Evolutionary conservation across 1,284 basidiomycete genomes (phyloP), one percentile per base, ranked within the genome.

Genomic region (Vanrija humicola): DNA sequence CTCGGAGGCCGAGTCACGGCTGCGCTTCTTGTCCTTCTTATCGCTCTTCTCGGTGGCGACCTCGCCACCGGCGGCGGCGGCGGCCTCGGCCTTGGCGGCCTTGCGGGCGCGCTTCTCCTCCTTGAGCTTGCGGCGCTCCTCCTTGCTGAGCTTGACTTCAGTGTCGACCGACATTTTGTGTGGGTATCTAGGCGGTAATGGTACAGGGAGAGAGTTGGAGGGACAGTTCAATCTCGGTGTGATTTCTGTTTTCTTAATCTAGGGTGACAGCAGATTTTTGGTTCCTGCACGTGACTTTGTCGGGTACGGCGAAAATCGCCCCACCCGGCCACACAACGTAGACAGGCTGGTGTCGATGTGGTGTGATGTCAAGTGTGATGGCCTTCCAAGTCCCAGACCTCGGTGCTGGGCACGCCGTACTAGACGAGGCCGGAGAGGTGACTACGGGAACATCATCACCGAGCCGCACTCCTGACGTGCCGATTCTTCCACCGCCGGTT

Each of bases 1-100:
- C 38, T 58, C 55, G 39, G 43, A 55, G 18, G 56, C 64, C 9
- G 56, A 56, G 25, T 52, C 64, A 15, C 50, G 56, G 38, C 63
- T 61, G 48, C 62, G 58, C 63, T 72, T 72, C 66, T 75, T 74
- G 59, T 59, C 58, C 55, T 64, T 65, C 52, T 67, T 63, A 7
- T 62, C 56, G 59, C 64, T 64, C 61, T 66, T 68, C 50, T 68
- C 64, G 50, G 63, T 64, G 58, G 67, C 76, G 52, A 58, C 52
- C 46, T 56, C 52, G 19, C 48, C 44, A 25, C 43, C 46, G n/a
- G 19, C 50, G 26, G 50, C 50, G 26, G 50, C 50, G 18, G 54
- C 56, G 4, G 56, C 53, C 6, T 56, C 62, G 14, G 64, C 61
- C 57, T 66, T 66, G 26, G 63, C 66, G 25, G 67, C 71, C 55